Evolutionary conservation across 176 grass and related monocot species (phyloP).

Genomic region (Tuctoria greenei): DNA sequence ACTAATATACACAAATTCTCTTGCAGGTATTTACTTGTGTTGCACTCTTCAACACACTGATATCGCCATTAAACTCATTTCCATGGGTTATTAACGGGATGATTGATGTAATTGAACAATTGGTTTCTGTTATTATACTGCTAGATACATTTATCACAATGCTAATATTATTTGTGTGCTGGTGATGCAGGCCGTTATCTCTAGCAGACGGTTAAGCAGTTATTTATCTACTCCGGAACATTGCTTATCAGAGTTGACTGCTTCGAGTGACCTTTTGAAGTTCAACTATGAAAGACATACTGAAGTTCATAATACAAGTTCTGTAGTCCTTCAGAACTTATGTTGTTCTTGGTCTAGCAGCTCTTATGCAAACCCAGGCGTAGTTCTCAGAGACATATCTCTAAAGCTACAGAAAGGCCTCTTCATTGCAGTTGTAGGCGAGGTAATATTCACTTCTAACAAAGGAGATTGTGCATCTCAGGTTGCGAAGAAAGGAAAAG

Average conservation of each 20-base stretch:
- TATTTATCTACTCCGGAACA: constrained; percentile 79
- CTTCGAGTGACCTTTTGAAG: constrained; percentile 35
- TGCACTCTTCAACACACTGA: constrained; percentile 93
- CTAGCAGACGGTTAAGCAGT: constrained; percentile 71
- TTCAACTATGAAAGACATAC: constrained; percentile 23
- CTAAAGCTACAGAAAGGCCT: constrained; percentile 64
- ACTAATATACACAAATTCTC: constrained; percentile 30
- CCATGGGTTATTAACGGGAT: constrained; percentile 99
- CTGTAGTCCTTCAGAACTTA: constrained; percentile 49
- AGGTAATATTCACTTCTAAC: constrained; percentile 45
- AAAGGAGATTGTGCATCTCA: too few species aligned
- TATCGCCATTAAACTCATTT: constrained; percentile 92
- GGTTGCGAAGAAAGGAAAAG: too few species aligned
- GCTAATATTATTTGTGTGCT: constrained; percentile 21
- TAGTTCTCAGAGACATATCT: constrained; percentile 61
- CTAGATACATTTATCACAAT: not conserved
- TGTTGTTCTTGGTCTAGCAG: constrained; percentile 74
- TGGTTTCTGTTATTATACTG: constrained; percentile 16
- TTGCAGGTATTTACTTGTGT: constrained; percentile 98
- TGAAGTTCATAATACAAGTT: constrained; percentile 28
- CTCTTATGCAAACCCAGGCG: constrained; percentile 34
- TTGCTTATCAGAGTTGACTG: constrained; percentile 20
- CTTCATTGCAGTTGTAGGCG: constrained; percentile 80
- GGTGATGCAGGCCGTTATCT: constrained; percentile 75
- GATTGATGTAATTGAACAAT: constrained; percentile 79